Evolutionary conservation across 768 basidiomycete genomes (phyloP).

Genomic region (Amanita muscaria): DNA sequence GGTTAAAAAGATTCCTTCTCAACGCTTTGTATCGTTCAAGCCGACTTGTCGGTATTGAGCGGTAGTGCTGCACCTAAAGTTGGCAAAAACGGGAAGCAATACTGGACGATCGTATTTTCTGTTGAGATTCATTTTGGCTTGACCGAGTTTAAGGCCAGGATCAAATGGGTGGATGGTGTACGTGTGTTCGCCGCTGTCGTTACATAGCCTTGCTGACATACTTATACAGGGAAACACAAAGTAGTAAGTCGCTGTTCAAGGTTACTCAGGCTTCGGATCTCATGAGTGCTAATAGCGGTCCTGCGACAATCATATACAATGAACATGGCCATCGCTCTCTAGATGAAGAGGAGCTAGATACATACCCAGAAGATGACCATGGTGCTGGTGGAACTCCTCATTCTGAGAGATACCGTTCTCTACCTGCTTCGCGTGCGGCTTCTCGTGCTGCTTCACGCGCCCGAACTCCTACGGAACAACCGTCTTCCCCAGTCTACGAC

Average conservation of each 20-base stretch:
- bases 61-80: conserved; percentile 62
- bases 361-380: conserved; percentile 56
- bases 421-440: conserved; percentile 43
- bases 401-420: conserved; percentile 31
- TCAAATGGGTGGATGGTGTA: conserved; percentile 78
- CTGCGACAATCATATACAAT: conserved; percentile 75
- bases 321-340: conserved; percentile 59
- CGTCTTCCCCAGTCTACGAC: conserved; percentile 20
- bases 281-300: conserved; percentile 41
- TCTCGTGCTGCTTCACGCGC: conserved; percentile 45
- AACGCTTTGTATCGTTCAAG: conserved; percentile 70
- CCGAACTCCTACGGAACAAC: conserved; percentile 38
- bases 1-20: conserved; percentile 50
- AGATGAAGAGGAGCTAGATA: conserved; percentile 65
- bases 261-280: background rate
- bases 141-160: conserved; percentile 75
- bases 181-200: conserved; percentile 19
- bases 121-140: conserved; percentile 79
- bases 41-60: conserved; percentile 64
- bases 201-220: conserved; percentile 3
- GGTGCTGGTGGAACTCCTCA: conserved; percentile 26
- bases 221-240: conserved; percentile 51
- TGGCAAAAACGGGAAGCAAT: conserved; percentile 57
- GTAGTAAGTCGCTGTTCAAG: conserved; percentile 41
- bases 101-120: conserved; percentile 80